phyloP scores from a whole-genome alignment of 1,284 basidiomycete genomes.

The Trichosporon sp. region DNA sequence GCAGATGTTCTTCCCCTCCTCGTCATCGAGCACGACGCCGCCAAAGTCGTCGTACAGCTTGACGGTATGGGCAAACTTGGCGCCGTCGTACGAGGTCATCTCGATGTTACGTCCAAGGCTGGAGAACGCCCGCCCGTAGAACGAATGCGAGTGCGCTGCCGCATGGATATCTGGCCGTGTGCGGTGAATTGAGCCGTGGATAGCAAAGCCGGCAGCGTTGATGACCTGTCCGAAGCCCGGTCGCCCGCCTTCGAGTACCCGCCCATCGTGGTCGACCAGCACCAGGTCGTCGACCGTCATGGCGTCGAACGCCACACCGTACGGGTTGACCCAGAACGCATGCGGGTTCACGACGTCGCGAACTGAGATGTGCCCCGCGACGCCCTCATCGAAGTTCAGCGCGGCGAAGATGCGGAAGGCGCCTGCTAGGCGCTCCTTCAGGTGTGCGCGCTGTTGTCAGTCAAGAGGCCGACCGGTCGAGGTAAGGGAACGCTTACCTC shows the following conservation, averaged over 20 bases:
- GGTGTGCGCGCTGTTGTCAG: slow-evolving; percentile 47
- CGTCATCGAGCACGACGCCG: slow-evolving; percentile 46
- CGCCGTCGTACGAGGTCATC: slow-evolving; percentile 52
- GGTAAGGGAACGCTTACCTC: background rate
- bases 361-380: slow-evolving; percentile 61
- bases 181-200: slow-evolving; percentile 56
- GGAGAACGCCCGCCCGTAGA: slow-evolving; percentile 60
- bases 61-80: slow-evolving; percentile 36
- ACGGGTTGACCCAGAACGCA: slow-evolving; percentile 57
- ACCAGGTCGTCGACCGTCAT: slow-evolving; percentile 53
- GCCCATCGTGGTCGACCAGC: slow-evolving; percentile 54
- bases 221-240: slow-evolving; percentile 34
- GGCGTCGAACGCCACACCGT: slow-evolving; percentile 48
- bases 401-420: slow-evolving; percentile 48
- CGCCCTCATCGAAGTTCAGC: slow-evolving; percentile 58
- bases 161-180: slow-evolving; percentile 60
- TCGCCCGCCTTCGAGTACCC: slow-evolving; percentile 50
- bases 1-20: slow-evolving; percentile 45
- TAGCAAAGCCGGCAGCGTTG: slow-evolving; percentile 54
- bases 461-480: background rate
- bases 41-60: slow-evolving; percentile 42
- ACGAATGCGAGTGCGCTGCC: slow-evolving; percentile 61
- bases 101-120: slow-evolving; percentile 57
- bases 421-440: slow-evolving; percentile 54
- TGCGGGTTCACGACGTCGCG: slow-evolving; percentile 47